phyloP scores from a whole-genome alignment of 306 rosid species.

The Fagus sylvatica region DNA sequence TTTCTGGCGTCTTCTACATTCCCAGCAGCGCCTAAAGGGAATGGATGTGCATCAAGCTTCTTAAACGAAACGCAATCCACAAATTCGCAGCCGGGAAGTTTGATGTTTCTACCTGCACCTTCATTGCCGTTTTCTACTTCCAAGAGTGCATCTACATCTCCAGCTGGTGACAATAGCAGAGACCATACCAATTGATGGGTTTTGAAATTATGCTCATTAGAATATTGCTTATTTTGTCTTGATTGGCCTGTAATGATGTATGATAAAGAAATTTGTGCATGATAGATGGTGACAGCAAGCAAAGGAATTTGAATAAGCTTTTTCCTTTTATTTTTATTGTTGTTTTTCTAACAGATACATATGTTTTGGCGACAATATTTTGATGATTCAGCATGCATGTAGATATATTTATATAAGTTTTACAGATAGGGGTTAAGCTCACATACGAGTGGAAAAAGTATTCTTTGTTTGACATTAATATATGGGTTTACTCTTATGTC shows the following conservation, averaged over 20 bases:
- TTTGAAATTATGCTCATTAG: neutral
- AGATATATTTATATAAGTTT: no score
- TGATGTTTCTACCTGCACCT: constrained; percentile 43
- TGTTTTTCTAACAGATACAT: neutral
- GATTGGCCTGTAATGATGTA: neutral
- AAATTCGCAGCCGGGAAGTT: constrained; percentile 39
- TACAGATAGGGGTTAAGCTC: no score
- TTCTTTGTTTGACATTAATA: no score
- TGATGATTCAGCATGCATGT: neutral
- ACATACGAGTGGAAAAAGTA: no score
- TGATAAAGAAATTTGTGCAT: neutral
- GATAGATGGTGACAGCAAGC: neutral
- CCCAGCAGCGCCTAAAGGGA: constrained; percentile 36
- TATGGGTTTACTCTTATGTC: no score
- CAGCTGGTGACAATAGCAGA: constrained; percentile 36
- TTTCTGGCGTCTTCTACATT: constrained; percentile 31
- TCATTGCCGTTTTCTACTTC: constrained; percentile 59
- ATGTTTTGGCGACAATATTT: neutral
- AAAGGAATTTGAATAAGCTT: neutral
- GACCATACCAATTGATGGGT: constrained; percentile 33
- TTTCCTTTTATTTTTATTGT: neutral
- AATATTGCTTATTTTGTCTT: neutral
- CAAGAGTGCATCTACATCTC: constrained; percentile 65
- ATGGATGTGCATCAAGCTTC: constrained; percentile 55
- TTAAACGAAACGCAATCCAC: constrained; percentile 36